Conservation (phyloP, 176 grass and related monocot genomes). For the Melocanna baccifera region DNA sequence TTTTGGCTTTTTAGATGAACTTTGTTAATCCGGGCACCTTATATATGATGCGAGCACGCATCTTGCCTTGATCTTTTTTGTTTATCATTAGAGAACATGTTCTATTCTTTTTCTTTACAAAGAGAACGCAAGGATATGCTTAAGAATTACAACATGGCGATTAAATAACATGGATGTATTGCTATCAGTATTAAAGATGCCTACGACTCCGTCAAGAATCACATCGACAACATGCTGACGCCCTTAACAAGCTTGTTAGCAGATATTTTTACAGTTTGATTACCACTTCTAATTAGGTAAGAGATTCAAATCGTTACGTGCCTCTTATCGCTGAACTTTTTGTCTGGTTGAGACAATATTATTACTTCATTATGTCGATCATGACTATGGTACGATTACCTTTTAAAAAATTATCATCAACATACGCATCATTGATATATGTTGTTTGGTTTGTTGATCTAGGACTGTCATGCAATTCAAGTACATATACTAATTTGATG, state of each 20-base stretch:
- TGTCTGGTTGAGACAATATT: not conserved
- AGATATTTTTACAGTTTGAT: not conserved
- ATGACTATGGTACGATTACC: not conserved
- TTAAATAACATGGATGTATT: not conserved
- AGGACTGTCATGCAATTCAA: too few species aligned
- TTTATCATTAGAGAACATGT: conserved; percentile 36
- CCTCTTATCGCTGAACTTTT: not conserved
- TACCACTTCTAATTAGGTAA: not conserved
- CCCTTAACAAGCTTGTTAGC: not conserved
- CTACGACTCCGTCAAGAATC: conserved; percentile 15
- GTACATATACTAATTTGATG: too few species aligned
- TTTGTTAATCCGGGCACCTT: not conserved
- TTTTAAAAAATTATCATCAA: not conserved
- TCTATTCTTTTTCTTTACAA: conserved; percentile 21
- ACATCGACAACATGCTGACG: not conserved
- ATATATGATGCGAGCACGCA: conserved; percentile 11
- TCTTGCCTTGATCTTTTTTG: not conserved
- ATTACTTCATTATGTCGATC: not conserved
- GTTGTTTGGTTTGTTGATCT: too few species aligned
- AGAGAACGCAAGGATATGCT: conserved; percentile 32
- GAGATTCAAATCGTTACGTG: not conserved
- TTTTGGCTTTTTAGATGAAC: not conserved
- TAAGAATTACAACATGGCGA: conserved; percentile 20
- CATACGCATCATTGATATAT: too few species aligned
- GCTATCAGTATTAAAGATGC: not conserved